Evolutionary conservation across 805 yeast species (phyloP), one percentile per base, ranked within the genome.

Genomic region (Yamadazyma olivae): DNA sequence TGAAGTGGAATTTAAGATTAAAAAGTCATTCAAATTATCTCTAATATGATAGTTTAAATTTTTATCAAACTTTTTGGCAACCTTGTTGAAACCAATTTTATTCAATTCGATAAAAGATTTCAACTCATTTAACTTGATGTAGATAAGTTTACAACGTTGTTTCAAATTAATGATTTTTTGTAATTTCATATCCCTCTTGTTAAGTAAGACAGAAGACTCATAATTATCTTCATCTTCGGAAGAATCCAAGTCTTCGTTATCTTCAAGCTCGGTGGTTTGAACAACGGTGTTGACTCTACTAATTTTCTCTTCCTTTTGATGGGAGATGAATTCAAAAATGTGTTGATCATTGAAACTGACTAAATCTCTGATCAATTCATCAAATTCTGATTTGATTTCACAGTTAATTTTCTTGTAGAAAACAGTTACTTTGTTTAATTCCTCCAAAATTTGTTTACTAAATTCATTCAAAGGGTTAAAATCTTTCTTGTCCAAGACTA

Each of bases 31-130:
- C 53, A 85, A 88, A 18, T 65, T 68, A n/a, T 63, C 64, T 49
- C 80, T 81, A 26, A 84, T 64, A 18, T 74, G 57, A 25, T 84
- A 76, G 40, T 75, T 74, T 45, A 87, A 65, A 8, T 86, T 79
- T 57, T 91, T 91, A 61, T 93, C 96, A 57, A 87, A 93, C 61
- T 91, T 91, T 58, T 91, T 91, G 46, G 89, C 71, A 27, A 91
- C 90, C 61, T 91, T 91, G 34, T 85, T 75, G 58, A 91, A 86
- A 2, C 97, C 98, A 17, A 95, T 86, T 46, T 72, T 75, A 67
- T 91, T 91, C 46, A 93, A 69, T 51, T 89, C 95, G 33, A 85
- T 71, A 55, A 66, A 91, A 8, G 95, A 86, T 49, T 83, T 79
- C 46, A 91, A 70, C 59, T 91, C 98, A 6, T 90, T 82, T 15